Conservation (phyloP, 2,329 filamentous ascomycete species). For the Exophiala lecanii-corni region DNA sequence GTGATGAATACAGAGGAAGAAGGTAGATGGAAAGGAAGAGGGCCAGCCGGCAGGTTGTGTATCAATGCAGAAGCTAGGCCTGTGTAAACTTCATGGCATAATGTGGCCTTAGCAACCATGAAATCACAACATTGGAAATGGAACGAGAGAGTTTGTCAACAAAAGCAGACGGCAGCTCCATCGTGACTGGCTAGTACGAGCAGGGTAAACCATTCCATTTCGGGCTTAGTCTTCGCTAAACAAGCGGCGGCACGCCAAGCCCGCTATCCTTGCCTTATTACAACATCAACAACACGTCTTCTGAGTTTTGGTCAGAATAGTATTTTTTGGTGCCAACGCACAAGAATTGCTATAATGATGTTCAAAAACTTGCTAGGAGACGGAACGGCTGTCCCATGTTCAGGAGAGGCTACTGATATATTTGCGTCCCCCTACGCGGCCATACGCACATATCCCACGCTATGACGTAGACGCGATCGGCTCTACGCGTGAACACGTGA, state of each 20-base stretch:
- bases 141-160: not conserved
- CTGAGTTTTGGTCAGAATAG: not conserved
- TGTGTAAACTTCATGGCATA: slow-evolving; percentile 19
- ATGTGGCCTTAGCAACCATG: slow-evolving; percentile 15
- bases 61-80: slow-evolving; percentile 23
- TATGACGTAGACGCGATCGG: slow-evolving; percentile 20
- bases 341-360: too few species aligned
- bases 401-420: too few species aligned
- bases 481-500: slow-evolving; percentile 13
- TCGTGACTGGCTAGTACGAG: not conserved
- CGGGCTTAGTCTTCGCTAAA: not conserved
- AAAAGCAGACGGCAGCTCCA: not conserved
- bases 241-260: not conserved
- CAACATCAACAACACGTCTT: slow-evolving; percentile 3
- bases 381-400: too few species aligned
- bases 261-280: slow-evolving; percentile 1
- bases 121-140: slow-evolving; percentile 17
- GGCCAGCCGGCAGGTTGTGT: slow-evolving; percentile 13
- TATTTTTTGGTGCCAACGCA: not conserved
- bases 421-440: too few species aligned
- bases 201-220: not conserved
- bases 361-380: too few species aligned
- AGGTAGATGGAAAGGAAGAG: slow-evolving; percentile 16
- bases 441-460: too few species aligned
- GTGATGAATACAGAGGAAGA: slow-evolving; percentile 11